phyloP scores from a whole-genome alignment of 345 rosid genomes.

The Angophora floribunda region DNA sequence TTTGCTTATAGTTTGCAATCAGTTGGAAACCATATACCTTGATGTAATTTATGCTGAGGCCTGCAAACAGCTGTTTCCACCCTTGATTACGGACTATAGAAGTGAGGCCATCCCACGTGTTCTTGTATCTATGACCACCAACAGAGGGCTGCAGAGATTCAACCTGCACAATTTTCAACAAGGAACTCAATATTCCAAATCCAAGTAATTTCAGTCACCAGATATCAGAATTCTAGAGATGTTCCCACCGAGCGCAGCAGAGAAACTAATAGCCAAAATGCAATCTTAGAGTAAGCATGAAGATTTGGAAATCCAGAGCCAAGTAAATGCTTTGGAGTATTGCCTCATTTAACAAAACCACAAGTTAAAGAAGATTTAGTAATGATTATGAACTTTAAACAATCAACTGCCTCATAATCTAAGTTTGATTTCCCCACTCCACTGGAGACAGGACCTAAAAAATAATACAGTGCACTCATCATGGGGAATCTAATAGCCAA shows the following conservation, averaged over 20 bases:
- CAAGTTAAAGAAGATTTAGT: not conserved
- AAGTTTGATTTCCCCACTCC: not conserved
- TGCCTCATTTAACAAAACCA: not conserved
- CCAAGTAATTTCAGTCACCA: not conserved
- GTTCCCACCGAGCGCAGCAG: not conserved
- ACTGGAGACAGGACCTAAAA: not conserved
- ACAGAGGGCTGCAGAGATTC: constrained; percentile 52
- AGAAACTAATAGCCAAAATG: not conserved
- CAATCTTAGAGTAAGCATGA: not conserved
- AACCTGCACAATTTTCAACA: constrained; percentile 37
- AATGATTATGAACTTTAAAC: not conserved
- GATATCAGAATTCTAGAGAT: not conserved
- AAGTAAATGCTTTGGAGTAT: not conserved
- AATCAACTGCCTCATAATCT: not conserved
- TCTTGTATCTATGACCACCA: constrained; percentile 48
- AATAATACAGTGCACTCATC: not conserved
- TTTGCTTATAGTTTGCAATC: not conserved
- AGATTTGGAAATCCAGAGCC: not conserved
- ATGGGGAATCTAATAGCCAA: not conserved
- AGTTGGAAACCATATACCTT: constrained; percentile 33
- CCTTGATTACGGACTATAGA: constrained; percentile 71
- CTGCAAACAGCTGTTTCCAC: constrained; percentile 93
- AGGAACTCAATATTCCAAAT: not conserved
- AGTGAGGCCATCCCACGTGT: constrained; percentile 63
- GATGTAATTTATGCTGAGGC: constrained; percentile 87